Evolutionary conservation across 202 grass and related monocot species (phyloP), one percentile per base, ranked within the genome.

Genomic region (Panicum virgatum): DNA sequence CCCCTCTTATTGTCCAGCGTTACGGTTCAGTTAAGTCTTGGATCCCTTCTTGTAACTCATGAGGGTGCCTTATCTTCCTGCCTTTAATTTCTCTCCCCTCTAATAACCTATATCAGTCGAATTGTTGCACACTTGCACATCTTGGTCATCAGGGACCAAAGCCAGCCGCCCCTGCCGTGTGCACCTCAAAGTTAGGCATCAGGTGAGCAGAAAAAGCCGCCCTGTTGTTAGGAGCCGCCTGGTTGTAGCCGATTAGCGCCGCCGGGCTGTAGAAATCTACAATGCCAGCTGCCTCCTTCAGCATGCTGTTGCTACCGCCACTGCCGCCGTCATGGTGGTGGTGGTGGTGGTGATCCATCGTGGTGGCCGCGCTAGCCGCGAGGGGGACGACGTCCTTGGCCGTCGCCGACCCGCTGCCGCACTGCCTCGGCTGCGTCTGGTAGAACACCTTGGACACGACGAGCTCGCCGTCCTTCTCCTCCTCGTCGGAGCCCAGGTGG

Each of bases 391-490:
- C 82, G 15, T 90, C 94, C 76, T 85, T 88, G 11, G 78, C 72
- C 9, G 79, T 37, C 15, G 72, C 62, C 22, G 84, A 76, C 26
- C 80, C 69, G 9, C 86, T 78, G 62, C 89, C 86, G 69, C 94
- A 97, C 65, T 97, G 94, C 72, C 94, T 88, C 29, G 94, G 94
- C 65, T 97, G 94, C 70, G 94, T 97, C 83, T 97, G 94, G 76
- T 91, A 97, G 88, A 97, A 97, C 25, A 94, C 90, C 79, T 94
- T 97, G 52, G 94, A 97, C 9, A 97, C 94, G 44, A 97, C 94
- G 38, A 97, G 90, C 86, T 97, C 94, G 7, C 94, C 94, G 58
- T 94, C 94, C 86, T 97, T 97, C 82, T 97, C 94, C 74, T 97
- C 94, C 89, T 97, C 94, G 62, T 97, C 92, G 11, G 88, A 92